Evolutionary conservation across 257 asterid species (phyloP).

Genomic region (Galeopsis tetrahit): DNA sequence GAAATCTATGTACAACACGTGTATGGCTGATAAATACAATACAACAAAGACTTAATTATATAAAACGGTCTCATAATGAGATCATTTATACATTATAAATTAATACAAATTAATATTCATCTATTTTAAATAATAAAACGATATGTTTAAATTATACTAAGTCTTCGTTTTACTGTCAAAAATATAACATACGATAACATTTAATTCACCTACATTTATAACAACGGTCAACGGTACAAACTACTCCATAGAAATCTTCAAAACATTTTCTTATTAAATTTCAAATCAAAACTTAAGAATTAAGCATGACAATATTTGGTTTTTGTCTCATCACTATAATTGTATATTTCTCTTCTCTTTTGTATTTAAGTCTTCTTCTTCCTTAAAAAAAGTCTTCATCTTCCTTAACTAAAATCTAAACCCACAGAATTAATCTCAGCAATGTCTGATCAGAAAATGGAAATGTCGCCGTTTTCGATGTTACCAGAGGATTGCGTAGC

Average conservation of each 20-base stretch:
- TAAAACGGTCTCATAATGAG: no score
- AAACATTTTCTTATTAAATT: neutral
- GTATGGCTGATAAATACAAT: no score
- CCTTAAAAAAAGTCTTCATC: neutral
- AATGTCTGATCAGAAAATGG: slow-evolving; percentile 10
- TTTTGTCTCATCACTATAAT: neutral
- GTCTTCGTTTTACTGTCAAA: no score
- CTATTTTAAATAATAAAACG: no score
- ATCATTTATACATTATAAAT: no score
- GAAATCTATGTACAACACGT: no score
- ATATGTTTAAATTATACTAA: no score
- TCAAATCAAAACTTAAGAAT: neutral
- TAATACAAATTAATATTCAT: no score
- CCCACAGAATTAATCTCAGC: neutral
- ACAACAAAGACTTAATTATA: no score
- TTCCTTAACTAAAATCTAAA: neutral
- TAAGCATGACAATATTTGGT: neutral
- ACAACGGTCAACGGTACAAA: neutral
- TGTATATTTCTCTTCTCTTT: neutral
- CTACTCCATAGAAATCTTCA: neutral
- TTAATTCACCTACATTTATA: no score
- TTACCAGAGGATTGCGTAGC: slow-evolving; percentile 46
- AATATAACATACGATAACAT: no score
- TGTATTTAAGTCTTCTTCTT: neutral
- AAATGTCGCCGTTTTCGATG: neutral